Evolutionary conservation across 371 early-diverging fungal genomes (phyloP).

Genomic region (Apophysomyces elegans): DNA sequence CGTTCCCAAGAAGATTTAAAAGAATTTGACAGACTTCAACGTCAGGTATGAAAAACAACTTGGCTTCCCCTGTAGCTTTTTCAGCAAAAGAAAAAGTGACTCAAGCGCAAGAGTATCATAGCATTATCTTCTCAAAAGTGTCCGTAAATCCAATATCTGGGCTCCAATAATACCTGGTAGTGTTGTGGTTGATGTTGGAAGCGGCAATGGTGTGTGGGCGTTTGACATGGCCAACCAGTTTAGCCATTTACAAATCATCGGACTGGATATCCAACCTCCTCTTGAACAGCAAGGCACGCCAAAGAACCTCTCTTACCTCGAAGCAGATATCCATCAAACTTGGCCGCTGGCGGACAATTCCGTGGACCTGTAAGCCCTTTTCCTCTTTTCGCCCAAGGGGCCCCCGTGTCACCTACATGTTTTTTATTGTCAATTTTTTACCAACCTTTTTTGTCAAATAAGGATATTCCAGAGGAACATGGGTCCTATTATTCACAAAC

Average conservation of each 20-base stretch:
- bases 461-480: constrained; percentile 52
- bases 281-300: constrained; percentile 36
- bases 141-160: constrained; percentile 43
- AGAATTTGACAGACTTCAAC: constrained; percentile 27
- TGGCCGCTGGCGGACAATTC: constrained; percentile 45
- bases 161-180: constrained; percentile 28
- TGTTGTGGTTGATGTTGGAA: constrained; percentile 56
- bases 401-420: too few species aligned
- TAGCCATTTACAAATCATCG: constrained; percentile 49
- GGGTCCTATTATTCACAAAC: constrained; percentile 37
- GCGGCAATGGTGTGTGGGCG: constrained; percentile 59
- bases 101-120: constrained; percentile 8
- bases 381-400: neutral
- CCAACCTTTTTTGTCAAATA: neutral
- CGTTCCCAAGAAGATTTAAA: neutral
- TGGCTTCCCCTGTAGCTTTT: neutral
- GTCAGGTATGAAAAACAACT: constrained; percentile 17
- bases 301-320: constrained; percentile 39
- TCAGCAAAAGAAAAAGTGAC: neutral
- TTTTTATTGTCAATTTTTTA: too few species aligned
- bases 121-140: constrained; percentile 55
- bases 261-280: constrained; percentile 55
- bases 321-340: constrained; percentile 39
- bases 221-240: constrained; percentile 37
- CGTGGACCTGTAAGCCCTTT: constrained; percentile 45